phyloP scores from a whole-genome alignment of 176 grass and related monocot genomes.

The Thalia dealbata region DNA sequence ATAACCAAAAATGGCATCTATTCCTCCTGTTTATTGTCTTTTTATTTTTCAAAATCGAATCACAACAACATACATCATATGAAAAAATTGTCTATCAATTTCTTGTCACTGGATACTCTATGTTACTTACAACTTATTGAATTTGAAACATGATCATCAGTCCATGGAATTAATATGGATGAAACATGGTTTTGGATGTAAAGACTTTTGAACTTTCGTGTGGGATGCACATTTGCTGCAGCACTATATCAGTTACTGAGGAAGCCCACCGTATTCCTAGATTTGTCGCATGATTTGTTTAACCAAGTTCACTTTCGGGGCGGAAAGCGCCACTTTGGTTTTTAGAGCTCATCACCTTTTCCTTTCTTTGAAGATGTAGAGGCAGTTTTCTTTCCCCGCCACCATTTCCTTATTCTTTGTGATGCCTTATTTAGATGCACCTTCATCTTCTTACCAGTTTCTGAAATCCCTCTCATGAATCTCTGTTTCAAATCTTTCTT shows the following conservation, averaged over 20 bases:
- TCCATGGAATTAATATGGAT: not conserved
- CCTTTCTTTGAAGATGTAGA: slow-evolving; percentile 30
- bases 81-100: not conserved
- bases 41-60: not conserved
- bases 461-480: slow-evolving; percentile 39
- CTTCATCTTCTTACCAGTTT: slow-evolving; percentile 61
- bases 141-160: not conserved
- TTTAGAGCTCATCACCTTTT: slow-evolving; percentile 75
- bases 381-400: slow-evolving; percentile 41
- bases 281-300: not conserved
- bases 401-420: slow-evolving; percentile 66
- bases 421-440: slow-evolving; percentile 51
- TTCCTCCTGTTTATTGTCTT: too few species aligned
- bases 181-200: not conserved
- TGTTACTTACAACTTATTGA: not conserved
- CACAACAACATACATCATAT: not conserved
- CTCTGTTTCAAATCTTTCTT: slow-evolving; percentile 70
- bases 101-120: not conserved
- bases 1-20: too few species aligned
- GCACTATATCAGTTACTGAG: not conserved
- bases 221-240: not conserved
- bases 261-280: not conserved
- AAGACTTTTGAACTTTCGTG: not conserved
- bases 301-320: not conserved
- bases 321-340: not conserved